Evolutionary conservation across 2,329 filamentous ascomycete species (phyloP), one percentile per base, ranked within the genome.

Genomic region (Teratosphaeria viscida): DNA sequence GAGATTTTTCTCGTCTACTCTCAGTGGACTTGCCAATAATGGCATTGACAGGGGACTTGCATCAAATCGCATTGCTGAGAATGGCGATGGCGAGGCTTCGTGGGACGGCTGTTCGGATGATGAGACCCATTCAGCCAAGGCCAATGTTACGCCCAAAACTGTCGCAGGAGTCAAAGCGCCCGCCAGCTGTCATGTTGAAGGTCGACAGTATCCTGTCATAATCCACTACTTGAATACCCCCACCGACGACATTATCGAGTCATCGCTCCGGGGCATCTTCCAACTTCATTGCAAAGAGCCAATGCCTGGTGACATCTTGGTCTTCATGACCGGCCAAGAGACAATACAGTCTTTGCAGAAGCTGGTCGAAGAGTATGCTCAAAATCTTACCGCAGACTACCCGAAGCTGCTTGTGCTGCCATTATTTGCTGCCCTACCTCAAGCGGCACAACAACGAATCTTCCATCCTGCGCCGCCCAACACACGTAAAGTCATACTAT

Each of bases 251-350:
- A 86, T 96, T 60, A 83, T 95, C 53, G 90, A 96, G 65, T 83
- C 87, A 3, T 83, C 95, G 1, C 78, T 96, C 12, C 88, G 92
- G 65, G 84, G 83, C 1, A 89, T 97, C 19, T 89, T 96, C 70
- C 86, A 90, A 66, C 87, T 97, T 14, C 92, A 99, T 70, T 82
- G 85, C 59, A 87, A 90, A 62, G 90, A 96, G 66, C 89, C 92
- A 0, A 80, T 96, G n/a, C 92, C 94, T 0, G 94, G 95, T 29
- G 94, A 97, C 70, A 88, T 99, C 7, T 78, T 99, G 0, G 91
- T 92, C 0, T 99, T 99, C 69, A 77, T 99, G 12, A 91, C 89
- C 0, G 94, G 94, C 0, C 92, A 96, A 68, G 92, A 97, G 66
- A 90, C 92, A 4, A 95, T 99, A 29, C 91, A 96, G 66, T 82